A percentile compares a stretch with the other conserved stretches of the same genome.
These are phyloP conservation scores for Dioscorea alata DNA, from an alignment of 106 monocot genomes.

Conservation along the genomic window DNA sequence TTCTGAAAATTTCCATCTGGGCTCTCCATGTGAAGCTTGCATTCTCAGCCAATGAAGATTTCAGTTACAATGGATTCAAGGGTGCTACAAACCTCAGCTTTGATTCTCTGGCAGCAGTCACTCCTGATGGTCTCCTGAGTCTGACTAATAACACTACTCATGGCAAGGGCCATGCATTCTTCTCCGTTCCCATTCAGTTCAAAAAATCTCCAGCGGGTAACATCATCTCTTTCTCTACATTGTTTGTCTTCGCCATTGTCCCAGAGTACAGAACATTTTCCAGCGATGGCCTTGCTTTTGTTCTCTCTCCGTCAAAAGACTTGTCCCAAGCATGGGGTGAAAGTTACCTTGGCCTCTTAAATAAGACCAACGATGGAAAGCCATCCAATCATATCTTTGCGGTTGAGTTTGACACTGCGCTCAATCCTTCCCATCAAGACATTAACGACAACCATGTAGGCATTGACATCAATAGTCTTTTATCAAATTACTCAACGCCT, in stretches of 20 bases:
- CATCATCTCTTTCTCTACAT: slow-evolving; percentile 6
- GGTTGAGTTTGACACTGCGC: slow-evolving; percentile 4
- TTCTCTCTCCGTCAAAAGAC: neutral
- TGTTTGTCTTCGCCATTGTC: slow-evolving; percentile 1
- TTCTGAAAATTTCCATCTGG: neutral
- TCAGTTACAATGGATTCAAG: slow-evolving; percentile 21
- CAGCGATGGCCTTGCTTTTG: neutral
- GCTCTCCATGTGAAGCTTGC: neutral
- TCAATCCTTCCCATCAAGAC: neutral
- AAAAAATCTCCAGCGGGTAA: slow-evolving; percentile 1
- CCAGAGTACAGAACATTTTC: neutral
- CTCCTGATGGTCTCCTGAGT: slow-evolving; percentile 8
- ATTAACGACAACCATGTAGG: slow-evolving; percentile 10
- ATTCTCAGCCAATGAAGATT: neutral
- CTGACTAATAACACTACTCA: slow-evolving; percentile 5
- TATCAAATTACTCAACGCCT: neutral
- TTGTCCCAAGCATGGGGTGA: neutral
- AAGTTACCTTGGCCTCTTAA: slow-evolving; percentile 9
- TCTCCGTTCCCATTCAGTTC: slow-evolving; percentile 1
- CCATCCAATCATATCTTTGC: slow-evolving; percentile 6
- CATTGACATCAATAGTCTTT: neutral
- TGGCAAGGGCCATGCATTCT: slow-evolving; percentile 14
- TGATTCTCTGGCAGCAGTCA: slow-evolving; percentile 6
- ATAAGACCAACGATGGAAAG: slow-evolving; percentile 2
- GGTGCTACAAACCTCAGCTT: slow-evolving; percentile 9